Evolutionary conservation across 2,329 filamentous ascomycete species (phyloP), one percentile per base, ranked within the genome.

Genomic region (Venturia nashicola): DNA sequence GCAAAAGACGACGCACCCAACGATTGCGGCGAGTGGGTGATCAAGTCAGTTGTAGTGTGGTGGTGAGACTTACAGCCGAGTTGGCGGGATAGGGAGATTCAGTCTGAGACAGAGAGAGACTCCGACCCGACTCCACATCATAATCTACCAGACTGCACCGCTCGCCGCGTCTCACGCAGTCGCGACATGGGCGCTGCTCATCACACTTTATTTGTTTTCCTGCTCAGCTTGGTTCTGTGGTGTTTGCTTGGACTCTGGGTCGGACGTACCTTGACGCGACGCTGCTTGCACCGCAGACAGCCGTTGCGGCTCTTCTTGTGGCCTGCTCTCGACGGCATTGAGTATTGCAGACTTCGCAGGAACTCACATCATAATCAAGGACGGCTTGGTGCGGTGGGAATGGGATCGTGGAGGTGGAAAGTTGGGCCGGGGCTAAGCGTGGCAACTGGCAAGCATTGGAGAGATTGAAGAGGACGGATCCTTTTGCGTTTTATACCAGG

Each of bases 281-380:
- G 61, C 51, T 55, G 46, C 51, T 63, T 63, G 36, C 61, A 63
- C 11, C 61, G 43, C n/a, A 55, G 46, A 20, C 61, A 63, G 27
- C 61, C 61, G 18, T 40, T 63, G 16, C 61, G 61, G n/a, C 43
- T 54, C 36, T 63, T 63, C 51, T 46, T 63, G 40, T 63, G 61
- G 40, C 40, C 60, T 46, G 60, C 60, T 62, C 60, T 62, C 23
- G 60, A 62, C 43, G 60, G 60, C 60, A 62, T 62, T n/a, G n/a
- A n/a, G n/a, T n/a, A n/a, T n/a, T n/a, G n/a, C n/a, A n/a, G n/a
- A n/a, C n/a, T n/a, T n/a, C n/a, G n/a, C n/a, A n/a, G 27, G 27
- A 27, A 27, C 27, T 27, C 36, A 39, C 36, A 39, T 39, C 36
- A 39, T 39, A 39, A 39, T 11, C 36, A 8, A 27, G 27, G 27